These are phyloP conservation scores for Wallacemonas sp. DNA, from an alignment of 208 protist species.

Conservation along the genomic window DNA sequence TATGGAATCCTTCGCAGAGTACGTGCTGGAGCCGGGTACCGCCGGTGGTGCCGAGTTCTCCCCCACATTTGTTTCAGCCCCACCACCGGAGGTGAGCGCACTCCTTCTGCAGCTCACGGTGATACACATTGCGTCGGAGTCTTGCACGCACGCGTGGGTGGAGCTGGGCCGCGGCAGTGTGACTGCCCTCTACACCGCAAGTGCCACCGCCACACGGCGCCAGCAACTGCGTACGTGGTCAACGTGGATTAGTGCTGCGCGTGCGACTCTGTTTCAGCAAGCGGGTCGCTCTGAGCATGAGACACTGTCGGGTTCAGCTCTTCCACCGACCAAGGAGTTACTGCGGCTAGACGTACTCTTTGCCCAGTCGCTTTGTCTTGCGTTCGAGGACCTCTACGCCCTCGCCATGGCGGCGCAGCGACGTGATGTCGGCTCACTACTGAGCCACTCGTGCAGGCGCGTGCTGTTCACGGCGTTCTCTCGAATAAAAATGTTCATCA, in stretches of 20 bases:
- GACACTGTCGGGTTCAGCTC: neutral
- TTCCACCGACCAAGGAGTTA: neutral
- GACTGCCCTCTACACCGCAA: neutral
- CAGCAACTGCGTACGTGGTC: slow-evolving; percentile 31
- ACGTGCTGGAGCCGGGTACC: slow-evolving; percentile 23
- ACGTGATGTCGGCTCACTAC: neutral
- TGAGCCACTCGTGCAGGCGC: neutral
- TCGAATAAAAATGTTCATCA: slow-evolving; percentile 15
- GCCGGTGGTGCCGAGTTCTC: neutral
- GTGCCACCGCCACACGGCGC: slow-evolving; percentile 4
- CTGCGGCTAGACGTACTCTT: slow-evolving; percentile 13
- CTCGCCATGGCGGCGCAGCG: slow-evolving; percentile 14
- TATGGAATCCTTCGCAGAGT: slow-evolving; percentile 24
- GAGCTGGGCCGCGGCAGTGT: neutral
- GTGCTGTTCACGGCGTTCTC: slow-evolving; percentile 14
- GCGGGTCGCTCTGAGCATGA: neutral
- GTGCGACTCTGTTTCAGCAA: neutral
- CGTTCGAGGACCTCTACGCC: slow-evolving; percentile 27
- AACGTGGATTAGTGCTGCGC: slow-evolving; percentile 25
- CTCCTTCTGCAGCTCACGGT: slow-evolving; percentile 3
- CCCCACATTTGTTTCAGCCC: neutral
- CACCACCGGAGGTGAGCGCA: slow-evolving; percentile 5
- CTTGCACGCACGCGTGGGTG: neutral
- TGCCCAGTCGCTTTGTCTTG: slow-evolving; percentile 23
- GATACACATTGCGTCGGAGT: slow-evolving; percentile 11